Base-by-base conservation (phyloP, 805 yeast genomes). In the Wickerhamiella qilinensis region DNA sequence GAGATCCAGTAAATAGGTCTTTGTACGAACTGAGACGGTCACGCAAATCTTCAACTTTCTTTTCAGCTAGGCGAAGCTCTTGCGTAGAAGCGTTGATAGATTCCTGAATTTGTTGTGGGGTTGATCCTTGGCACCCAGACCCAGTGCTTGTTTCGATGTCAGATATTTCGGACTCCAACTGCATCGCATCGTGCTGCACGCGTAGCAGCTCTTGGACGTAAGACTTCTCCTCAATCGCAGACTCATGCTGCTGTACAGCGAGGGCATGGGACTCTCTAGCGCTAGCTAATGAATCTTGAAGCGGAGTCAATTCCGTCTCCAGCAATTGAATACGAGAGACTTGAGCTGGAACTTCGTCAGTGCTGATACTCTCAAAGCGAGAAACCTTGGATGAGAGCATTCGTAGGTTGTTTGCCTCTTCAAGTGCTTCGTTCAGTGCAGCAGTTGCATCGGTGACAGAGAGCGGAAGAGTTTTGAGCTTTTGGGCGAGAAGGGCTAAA, bases 381-480 rank as follows among this genome's bases (percentile, higher is more conserved):
- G 20, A 17, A 14, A 17, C 20, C 12, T 42, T 3, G 43, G 46
- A 25, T 15, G 36, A 38, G 7, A 38, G 19, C 7, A 33, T 21
- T 16, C 49, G 34, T 30, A 47, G 32, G 22, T 30, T 29, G 9
- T 40, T 44, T 6, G 45, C 38, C 17, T 34, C 34, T 3, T 37
- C 24, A 14, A 44, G 38, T 6, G 47, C 36, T 14, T 34, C 46
- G 20, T 48, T 46, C 3, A 46, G 38, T 18, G 62, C 60, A 3
- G 58, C 56, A 14, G 52, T 57, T 1, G 66, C 55, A 5, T 62
- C 55, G 1, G 53, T 55, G 16, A 53, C 52, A 3, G 63, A 45
- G 16, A 60, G 50, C 3, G 55, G 49, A 20, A 63, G 58, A 30
- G 55, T 51, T 2, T 50, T 48, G 1, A 56, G 55, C 40, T 57